Base-by-base conservation (phyloP, 805 yeast species). In the Pichia scutulata region DNA sequence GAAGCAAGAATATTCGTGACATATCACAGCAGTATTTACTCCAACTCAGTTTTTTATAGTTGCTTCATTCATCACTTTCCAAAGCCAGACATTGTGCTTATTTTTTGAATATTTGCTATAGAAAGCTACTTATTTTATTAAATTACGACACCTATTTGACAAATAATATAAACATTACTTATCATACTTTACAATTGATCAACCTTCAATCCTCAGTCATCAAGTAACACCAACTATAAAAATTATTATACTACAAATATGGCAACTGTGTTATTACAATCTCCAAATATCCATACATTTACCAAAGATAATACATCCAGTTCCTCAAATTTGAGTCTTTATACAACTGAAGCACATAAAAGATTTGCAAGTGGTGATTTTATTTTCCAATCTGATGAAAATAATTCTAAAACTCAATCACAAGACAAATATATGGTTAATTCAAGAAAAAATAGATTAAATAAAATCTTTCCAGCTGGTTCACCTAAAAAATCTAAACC, bases 281-380 rank as follows among this genome's bases (percentile, higher is more conserved):
- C 25, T 10, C 47, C 52, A 19, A 37, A 42, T 8, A 43, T 50
- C 2, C 42, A 30, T 26, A 14, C 25, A 4, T 43, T 46, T 6
- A 42, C 39, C 1, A 26, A 19, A n/a, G 51, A 49, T 25, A 30
- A 39, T 24, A 24, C 12, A 6, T 41, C 49, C n/a, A 28, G 33
- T 7, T 42, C 47, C 1, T 44, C 52, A 16, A 45, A 46, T 39
- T n/a, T 28, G 2, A 50, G 52, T 30, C 3, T 43, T n/a, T 50
- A 50, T 24, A 46, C 46, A 6, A 21, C 44, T 2, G 48, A 46
- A 33, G 49, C 46, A 26, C 50, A 50, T 30, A 28, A 50, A 19
- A 25, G 52, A 24, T 26, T 50, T 26, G 26, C 25, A 16, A 43
- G 23, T 19, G 44, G 46, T 14, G 52, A 50, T 24, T 41, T 50